A percentile compares a stretch with the other conserved stretches of the same genome.
phyloP scores from a whole-genome alignment of 2,329 filamentous ascomycete genomes.

The Xylariales sp. region DNA sequence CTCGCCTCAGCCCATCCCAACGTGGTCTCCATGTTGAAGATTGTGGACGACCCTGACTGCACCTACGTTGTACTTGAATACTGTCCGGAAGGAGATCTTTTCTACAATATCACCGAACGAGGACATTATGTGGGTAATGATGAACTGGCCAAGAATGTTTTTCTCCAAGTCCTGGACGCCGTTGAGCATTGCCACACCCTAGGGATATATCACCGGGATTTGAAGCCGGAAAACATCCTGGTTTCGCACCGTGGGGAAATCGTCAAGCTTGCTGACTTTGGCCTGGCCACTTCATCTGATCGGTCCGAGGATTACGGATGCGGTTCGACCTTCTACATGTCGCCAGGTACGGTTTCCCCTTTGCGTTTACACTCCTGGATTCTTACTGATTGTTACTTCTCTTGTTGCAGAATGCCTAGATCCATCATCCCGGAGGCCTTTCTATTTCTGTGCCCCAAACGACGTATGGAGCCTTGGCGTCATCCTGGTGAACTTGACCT shows the following conservation, averaged over 20 bases:
- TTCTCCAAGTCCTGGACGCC: slow-evolving; percentile 93
- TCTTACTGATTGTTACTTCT: no score
- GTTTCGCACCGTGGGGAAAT: slow-evolving; percentile 84
- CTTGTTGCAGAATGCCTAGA: slow-evolving; percentile 74
- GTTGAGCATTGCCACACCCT: slow-evolving; percentile 90
- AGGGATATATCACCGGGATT: slow-evolving; percentile 93
- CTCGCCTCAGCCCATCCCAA: slow-evolving; percentile 84
- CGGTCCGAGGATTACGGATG: slow-evolving; percentile 93
- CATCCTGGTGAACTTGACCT: slow-evolving; percentile 94
- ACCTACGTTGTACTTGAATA: slow-evolving; percentile 96
- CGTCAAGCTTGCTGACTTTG: slow-evolving; percentile 96
- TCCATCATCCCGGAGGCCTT: slow-evolving; percentile 67
- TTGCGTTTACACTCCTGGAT: slow-evolving; percentile 12
- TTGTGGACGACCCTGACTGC: slow-evolving; percentile 86
- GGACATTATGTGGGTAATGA: slow-evolving; percentile 93
- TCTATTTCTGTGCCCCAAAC: slow-evolving; percentile 89
- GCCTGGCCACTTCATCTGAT: slow-evolving; percentile 79
- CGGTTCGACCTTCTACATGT: slow-evolving; percentile 99
- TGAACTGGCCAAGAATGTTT: slow-evolving; percentile 76
- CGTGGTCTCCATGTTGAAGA: slow-evolving; percentile 89
- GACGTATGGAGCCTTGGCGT: slow-evolving; percentile 98
- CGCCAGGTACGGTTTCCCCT: slow-evolving; percentile 68
- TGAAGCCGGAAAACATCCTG: slow-evolving; percentile 97
- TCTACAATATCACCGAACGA: slow-evolving; percentile 94
- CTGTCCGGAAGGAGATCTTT: slow-evolving; percentile 93